Conservation (phyloP, 805 yeast genomes). For the Candida gorgasii region DNA sequence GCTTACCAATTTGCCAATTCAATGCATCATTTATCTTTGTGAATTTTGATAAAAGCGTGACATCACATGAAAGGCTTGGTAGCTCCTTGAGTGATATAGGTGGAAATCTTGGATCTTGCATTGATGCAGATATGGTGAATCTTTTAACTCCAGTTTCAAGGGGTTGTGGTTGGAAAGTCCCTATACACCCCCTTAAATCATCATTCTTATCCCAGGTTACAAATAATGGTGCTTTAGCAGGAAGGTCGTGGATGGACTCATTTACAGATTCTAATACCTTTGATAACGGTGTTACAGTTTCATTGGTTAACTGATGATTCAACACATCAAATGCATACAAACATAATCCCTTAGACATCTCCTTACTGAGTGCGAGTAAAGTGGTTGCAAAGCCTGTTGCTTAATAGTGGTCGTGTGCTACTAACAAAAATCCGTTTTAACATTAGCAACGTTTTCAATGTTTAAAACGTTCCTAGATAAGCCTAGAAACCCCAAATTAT, state of each 20-base stretch:
- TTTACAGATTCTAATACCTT: slow-evolving; percentile 15
- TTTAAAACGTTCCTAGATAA: slow-evolving; percentile 4
- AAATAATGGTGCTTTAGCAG: slow-evolving; percentile 60
- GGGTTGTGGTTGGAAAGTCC: slow-evolving; percentile 65
- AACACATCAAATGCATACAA: slow-evolving; percentile 39
- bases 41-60: slow-evolving; percentile 66
- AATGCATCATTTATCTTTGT: slow-evolving; percentile 49
- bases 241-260: slow-evolving; percentile 17
- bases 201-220: slow-evolving; percentile 76
- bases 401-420: too few relatives aligned
- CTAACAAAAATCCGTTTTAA: background rate
- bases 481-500: slow-evolving; percentile 1
- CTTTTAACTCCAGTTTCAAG: slow-evolving; percentile 58
- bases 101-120: slow-evolving; percentile 75
- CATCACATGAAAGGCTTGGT: slow-evolving; percentile 51
- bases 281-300: slow-evolving; percentile 16
- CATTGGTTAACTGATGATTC: slow-evolving; percentile 21
- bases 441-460: too few relatives aligned
- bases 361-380: background rate
- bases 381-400: background rate
- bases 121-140: slow-evolving; percentile 64
- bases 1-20: slow-evolving; percentile 81
- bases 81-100: slow-evolving; percentile 64
- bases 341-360: slow-evolving; percentile 37
- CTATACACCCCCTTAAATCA: slow-evolving; percentile 86